phyloP scores from a whole-genome alignment of 169 alveolate species.

The Plasmodium inui region DNA sequence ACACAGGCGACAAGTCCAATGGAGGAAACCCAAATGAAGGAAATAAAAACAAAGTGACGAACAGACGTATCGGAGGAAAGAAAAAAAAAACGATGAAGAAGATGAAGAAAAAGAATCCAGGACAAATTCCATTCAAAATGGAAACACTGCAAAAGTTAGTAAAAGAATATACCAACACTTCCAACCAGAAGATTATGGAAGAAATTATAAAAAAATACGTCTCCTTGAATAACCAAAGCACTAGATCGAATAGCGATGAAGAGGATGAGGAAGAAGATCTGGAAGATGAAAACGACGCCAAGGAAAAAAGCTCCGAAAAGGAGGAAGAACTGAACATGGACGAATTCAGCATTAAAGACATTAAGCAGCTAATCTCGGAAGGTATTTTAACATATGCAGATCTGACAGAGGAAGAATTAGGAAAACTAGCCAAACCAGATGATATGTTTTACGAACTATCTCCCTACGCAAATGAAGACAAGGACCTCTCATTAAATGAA shows the following conservation, averaged over 20 bases:
- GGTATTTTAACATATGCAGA: conserved; percentile 36
- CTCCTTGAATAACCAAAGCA: background rate
- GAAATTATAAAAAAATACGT: conserved; percentile 5
- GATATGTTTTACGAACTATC: conserved; percentile 39
- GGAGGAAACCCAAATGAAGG: background rate
- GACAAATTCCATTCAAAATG: conserved; percentile 10
- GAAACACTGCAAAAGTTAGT: conserved; percentile 7
- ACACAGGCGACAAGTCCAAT: background rate
- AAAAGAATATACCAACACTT: background rate
- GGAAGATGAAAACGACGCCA: background rate
- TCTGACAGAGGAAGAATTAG: conserved; percentile 51
- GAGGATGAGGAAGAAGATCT: background rate
- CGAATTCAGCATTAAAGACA: conserved; percentile 21
- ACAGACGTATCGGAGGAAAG: background rate
- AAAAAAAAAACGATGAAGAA: background rate
- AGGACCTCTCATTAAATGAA: conserved; percentile 42
- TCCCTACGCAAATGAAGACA: conserved; percentile 62
- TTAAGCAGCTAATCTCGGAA: conserved; percentile 32
- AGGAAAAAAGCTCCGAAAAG: background rate
- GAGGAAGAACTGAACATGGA: conserved; percentile 6
- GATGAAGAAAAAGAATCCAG: background rate
- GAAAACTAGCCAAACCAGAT: conserved; percentile 40
- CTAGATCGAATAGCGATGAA: background rate
- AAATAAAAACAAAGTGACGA: conserved; percentile 6
- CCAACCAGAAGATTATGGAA: background rate